Evolutionary conservation across 2,329 filamentous ascomycete genomes (phyloP), one percentile per base, ranked within the genome.

Genomic region (Fusarium cicatricum): DNA sequence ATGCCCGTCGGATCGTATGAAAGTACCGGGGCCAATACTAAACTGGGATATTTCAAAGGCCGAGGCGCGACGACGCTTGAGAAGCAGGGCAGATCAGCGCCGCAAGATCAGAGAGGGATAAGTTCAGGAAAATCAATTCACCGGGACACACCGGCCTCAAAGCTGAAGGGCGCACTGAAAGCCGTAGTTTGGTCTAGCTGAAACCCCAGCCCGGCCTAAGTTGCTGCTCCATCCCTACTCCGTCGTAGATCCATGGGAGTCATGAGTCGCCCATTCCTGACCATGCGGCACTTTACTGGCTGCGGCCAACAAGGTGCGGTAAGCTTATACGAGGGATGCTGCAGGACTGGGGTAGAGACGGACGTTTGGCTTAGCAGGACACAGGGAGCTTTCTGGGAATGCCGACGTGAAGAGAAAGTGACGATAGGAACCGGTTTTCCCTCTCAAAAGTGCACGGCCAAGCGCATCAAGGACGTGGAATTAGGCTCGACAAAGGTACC

Each of bases 291-390:
- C 38, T 42, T 49, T 19, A 49, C 46, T 52, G 39, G 42, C 29
- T 49, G 46, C 54, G 42, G 40, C 49, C 55, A 63, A 56, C 50
- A 60, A 59, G 55, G 50, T 63, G 38, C 28, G 50, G 37, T 40
- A 50, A 42, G 54, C 38, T 48, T 23, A 28, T 50, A 32, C 29
- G 40, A 43, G n/a, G 17, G n/a, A n/a, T n/a, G n/a, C n/a, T n/a
- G n/a, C n/a, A n/a, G n/a, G n/a, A n/a, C n/a, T n/a, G n/a, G n/a
- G n/a, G n/a, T n/a, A 17, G 29, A 16, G 17, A 23, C 5, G n/a
- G 38, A 19, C 16, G 28, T 17, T 14, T 40, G 21, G 21, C 23
- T 19, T 11, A 37, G 40, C 16, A 44, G 11, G 42, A 40, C 41
- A 33, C 9, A 34, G 21, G 21, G 4, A 7, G 21, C 7, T 21